Base-by-base conservation (phyloP, 1,284 basidiomycete genomes). In the Ceratobasidium sp. region DNA sequence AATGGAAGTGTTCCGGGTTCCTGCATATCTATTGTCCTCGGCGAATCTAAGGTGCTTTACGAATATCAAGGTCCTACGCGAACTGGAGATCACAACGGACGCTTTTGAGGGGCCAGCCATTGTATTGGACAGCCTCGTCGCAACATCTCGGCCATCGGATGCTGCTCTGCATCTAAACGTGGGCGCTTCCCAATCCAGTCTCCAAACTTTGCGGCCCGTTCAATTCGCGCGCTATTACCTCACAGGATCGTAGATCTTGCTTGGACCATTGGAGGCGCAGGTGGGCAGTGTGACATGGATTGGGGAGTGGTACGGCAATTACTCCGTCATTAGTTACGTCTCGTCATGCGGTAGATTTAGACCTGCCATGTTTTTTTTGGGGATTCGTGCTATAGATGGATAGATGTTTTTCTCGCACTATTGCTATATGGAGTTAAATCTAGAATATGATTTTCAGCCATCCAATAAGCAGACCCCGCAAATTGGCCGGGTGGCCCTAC, bases 311-410 rank as follows among this genome's bases (percentile, higher is more conserved):
- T 31, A 14, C 7, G 29, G 53, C 13, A 54, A n/a, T 11, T 43
- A 8, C 39, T 61, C 31, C 31, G 37, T 43, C 59, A 43, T 61
- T 41, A 24, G 59, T 43, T 41, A 43, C n/a, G 39, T 43, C 59
- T 61, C 27, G 56, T 51, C 22, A 48, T 51, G 22, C 48, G 22
- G 8, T 61, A 61, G 59, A 61, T 43, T 61, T 31, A n/a, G 56
- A n/a, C 34, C 11, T 34, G 59, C 39, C 43, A 27, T 24, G n/a
- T 43, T 27, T 43, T 27, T 61, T 61, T 39, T 24, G 7, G 53
- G 22, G n/a, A 39, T 27, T 59, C 16, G 24, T 31, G 31, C n/a
- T 59, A 31, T 59, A 59, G 34, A 59, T 59, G 8, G 56, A 9
- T 61, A 61, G 59, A 61, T n/a, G 19, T 22, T 22, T 29, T 61